Evolutionary conservation across 768 basidiomycete genomes (phyloP).

Genomic region (Rhodotorula graminis): DNA sequence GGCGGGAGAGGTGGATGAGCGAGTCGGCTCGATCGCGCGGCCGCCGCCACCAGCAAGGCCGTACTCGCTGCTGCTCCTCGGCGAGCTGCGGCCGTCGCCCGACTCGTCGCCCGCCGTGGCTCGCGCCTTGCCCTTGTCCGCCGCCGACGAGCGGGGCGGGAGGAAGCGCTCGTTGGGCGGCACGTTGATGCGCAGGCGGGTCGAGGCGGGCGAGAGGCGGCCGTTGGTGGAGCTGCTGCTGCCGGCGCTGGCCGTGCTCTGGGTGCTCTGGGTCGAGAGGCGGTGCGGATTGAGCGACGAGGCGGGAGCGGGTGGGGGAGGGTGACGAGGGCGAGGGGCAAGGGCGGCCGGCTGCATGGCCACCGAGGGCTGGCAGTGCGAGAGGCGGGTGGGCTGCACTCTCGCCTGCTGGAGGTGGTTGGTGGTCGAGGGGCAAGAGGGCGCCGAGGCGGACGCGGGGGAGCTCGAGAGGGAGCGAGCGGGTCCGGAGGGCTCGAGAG

Average conservation of each 20-base stretch:
- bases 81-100: background rate
- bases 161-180: slow-evolving; percentile 4
- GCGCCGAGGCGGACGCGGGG: too few relatives aligned
- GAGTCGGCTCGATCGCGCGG: background rate
- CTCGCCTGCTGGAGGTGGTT: too few relatives aligned
- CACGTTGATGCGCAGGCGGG: background rate
- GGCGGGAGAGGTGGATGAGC: too few relatives aligned
- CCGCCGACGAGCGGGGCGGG: too few relatives aligned
- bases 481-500: background rate
- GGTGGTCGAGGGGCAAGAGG: background rate
- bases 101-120: too few relatives aligned
- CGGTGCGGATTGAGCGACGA: background rate
- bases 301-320: background rate
- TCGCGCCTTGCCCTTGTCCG: too few relatives aligned
- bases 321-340: background rate
- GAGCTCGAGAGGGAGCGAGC: too few relatives aligned
- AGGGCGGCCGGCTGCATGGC: background rate
- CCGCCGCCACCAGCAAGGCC: too few relatives aligned
- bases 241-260: background rate
- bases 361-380: background rate
- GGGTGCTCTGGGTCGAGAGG: background rate
- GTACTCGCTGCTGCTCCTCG: background rate
- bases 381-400: too few relatives aligned
- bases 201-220: background rate
- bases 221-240: background rate